Conservation (phyloP, 2,329 filamentous ascomycete species). For the Stachybotrys chlorohalonatus region DNA sequence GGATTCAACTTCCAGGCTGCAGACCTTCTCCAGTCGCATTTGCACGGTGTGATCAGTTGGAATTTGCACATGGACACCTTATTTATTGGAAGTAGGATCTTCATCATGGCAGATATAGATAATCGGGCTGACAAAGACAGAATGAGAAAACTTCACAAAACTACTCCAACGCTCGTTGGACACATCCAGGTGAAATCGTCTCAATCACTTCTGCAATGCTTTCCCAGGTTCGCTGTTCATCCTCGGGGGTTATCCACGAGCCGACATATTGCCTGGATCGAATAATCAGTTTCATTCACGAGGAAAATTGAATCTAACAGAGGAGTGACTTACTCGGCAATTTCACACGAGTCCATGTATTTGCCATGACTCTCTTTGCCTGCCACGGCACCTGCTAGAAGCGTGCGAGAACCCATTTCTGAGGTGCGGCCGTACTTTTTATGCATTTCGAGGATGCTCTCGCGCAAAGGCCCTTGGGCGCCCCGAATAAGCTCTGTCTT, state of each 20-base stretch:
- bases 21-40: too few species aligned
- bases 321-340: conserved; percentile 15
- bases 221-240: conserved; percentile 17
- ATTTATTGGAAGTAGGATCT: too few species aligned
- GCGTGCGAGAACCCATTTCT: conserved; percentile 17
- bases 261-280: conserved; percentile 8
- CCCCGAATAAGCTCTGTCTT: conserved; percentile 8
- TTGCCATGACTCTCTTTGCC: conserved; percentile 17
- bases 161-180: conserved; percentile 5
- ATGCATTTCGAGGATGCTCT: conserved; percentile 1
- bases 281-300: not conserved
- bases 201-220: conserved; percentile 16
- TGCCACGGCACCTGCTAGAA: conserved; percentile 14
- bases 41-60: too few species aligned
- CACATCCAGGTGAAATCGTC: conserved; percentile 14
- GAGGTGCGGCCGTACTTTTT: conserved; percentile 9
- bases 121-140: too few species aligned
- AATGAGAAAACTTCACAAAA: not conserved
- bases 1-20: too few species aligned
- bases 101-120: too few species aligned
- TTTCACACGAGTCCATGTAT: conserved; percentile 13
- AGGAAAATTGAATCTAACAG: not conserved
- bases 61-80: too few species aligned
- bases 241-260: conserved; percentile 7
- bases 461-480: not conserved